Evolutionary conservation across 768 basidiomycete species (phyloP), one percentile per base, ranked within the genome.

Genomic region (Tricholoma sp.): DNA sequence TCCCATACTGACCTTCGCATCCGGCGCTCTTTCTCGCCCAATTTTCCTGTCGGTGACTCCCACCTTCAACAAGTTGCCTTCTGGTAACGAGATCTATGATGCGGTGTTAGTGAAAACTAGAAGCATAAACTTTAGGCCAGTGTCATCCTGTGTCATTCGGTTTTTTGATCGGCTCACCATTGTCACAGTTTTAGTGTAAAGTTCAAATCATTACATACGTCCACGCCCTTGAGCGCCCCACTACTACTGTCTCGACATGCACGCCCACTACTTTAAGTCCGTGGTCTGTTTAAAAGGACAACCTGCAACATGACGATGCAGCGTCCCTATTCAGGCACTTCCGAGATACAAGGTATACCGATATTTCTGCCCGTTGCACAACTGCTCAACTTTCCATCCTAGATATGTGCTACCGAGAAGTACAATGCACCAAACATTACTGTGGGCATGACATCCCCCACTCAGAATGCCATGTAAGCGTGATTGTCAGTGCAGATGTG

Each of bases 401-500:
- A 51, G 37, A 24, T 6, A 62, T 62, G 61, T 62, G 61, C 34
- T 54, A 57, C 42, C 58, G 61, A 55, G 61, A 62, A 57, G 61
- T 62, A 29, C 44, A 53, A 13, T 62, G 56, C 41, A 55, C 54
- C 29, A 55, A 45, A 45, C 44, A 57, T 48, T 36, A 24, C 33
- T 62, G 61, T 42, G 61, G 59, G 17, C 61, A 62, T 37, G 51
- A 59, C 13, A 49, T 17, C 9, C 58, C 59, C 18, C 51, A 54
- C 17, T 49, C 49, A 11, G 61, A 59, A 44, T n/a, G 15, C 15
- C 50, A 50, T 11, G 51, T 51, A 17, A 11, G 29, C 4, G 36
- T n/a, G 7, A 29, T 32, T 20, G 12, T 53, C 4, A 29, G 15
- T 13, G 17, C 18, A 17, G 2, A 12, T 10, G 20, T 4, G 17